Conservation (phyloP, 1,284 basidiomycete species). For the Gomphus bonarii region DNA sequence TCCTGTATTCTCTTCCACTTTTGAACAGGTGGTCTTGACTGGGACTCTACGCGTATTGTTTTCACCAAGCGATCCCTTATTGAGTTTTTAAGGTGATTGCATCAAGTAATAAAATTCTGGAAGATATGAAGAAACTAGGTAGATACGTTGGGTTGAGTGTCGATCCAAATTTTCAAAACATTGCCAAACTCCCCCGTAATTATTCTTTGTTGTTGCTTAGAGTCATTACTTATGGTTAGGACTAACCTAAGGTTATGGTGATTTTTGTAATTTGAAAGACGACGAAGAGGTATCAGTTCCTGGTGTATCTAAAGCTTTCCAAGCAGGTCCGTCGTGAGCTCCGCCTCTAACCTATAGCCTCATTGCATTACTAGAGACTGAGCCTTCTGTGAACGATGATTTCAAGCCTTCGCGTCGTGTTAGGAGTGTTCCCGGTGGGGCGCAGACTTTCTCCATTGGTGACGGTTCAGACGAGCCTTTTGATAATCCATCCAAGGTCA, state of each 20-base stretch:
- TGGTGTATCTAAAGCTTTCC: not conserved
- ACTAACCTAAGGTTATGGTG: conserved; percentile 41
- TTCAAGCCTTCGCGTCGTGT: conserved; percentile 45
- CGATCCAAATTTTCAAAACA: conserved; percentile 60
- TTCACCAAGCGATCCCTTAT: conserved; percentile 64
- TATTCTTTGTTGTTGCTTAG: conserved; percentile 6
- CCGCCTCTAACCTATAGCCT: not conserved
- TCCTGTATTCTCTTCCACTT: not conserved
- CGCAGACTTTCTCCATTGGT: conserved; percentile 21
- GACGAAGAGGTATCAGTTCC: conserved; percentile 3
- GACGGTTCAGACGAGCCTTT: conserved; percentile 14
- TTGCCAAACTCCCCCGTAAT: conserved; percentile 60
- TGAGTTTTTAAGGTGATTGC: conserved; percentile 59
- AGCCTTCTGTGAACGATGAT: not conserved
- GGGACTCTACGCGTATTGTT: conserved; percentile 60
- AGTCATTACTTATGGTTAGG: not conserved
- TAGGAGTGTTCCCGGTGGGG: conserved; percentile 38
- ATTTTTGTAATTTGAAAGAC: conserved; percentile 37
- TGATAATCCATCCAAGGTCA: conserved; percentile 9
- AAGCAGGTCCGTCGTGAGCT: not conserved
- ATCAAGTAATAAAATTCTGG: conserved; percentile 5
- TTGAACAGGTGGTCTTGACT: conserved; percentile 56
- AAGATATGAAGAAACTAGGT: conserved; percentile 16
- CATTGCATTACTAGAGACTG: not conserved
- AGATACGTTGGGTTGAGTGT: conserved; percentile 62